Conservation (phyloP, 192 early-diverging fungal species). For the Coemansia sp. region DNA sequence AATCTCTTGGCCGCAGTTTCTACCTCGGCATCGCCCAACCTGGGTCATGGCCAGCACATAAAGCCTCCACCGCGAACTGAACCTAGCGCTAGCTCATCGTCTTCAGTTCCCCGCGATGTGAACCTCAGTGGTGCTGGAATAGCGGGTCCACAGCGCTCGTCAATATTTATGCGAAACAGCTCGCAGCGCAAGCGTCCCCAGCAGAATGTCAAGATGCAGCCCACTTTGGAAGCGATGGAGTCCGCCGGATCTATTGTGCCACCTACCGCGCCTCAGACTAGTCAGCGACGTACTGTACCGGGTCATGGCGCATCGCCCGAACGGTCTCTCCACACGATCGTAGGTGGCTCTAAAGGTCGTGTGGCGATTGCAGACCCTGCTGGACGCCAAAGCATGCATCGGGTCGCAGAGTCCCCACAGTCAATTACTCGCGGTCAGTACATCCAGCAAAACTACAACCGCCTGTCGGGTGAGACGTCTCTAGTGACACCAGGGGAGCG, state of each 20-base stretch:
- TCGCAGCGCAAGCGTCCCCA: conserved; percentile 22
- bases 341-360: background rate
- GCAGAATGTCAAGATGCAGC: conserved; percentile 11
- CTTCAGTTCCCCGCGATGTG: conserved; percentile 31
- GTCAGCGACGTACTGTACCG: background rate
- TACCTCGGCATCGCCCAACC: conserved; percentile 37
- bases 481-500: background rate
- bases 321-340: background rate
- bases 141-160: conserved; percentile 17
- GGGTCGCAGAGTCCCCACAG: conserved; percentile 31
- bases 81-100: conserved; percentile 9
- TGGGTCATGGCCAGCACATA: conserved; percentile 20
- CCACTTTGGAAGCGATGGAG: background rate
- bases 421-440: conserved; percentile 13
- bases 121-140: conserved; percentile 5
- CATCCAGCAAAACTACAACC: conserved; percentile 5
- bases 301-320: conserved; percentile 8
- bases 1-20: conserved; percentile 11
- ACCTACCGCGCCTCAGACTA: background rate
- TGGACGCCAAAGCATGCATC: background rate
- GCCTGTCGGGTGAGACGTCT: background rate
- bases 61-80: conserved; percentile 23
- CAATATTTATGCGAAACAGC: conserved; percentile 25
- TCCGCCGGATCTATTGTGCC: background rate
- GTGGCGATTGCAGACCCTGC: conserved; percentile 3